phyloP scores from a whole-genome alignment of 2,329 filamentous ascomycete species.

The Aurifilum marmelostoma region DNA sequence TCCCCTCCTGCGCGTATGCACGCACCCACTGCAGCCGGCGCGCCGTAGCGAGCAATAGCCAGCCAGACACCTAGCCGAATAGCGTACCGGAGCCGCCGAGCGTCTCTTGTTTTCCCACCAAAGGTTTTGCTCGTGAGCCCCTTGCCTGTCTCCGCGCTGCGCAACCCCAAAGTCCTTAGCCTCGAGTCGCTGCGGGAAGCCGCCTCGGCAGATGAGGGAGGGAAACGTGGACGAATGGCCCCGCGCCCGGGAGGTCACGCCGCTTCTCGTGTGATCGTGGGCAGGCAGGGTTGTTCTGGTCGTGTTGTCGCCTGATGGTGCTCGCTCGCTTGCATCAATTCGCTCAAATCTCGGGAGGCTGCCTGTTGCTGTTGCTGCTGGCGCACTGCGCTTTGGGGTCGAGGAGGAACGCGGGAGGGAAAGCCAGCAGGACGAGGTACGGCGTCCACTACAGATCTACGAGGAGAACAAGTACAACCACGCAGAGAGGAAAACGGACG shows the following conservation, averaged over 20 bases:
- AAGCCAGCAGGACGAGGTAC: neutral
- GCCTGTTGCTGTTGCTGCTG: neutral
- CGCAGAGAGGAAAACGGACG: too few species aligned
- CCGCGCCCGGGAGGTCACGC: slow-evolving; percentile 18
- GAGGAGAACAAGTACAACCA: neutral
- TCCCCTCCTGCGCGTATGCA: slow-evolving; percentile 16
- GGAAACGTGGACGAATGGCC: neutral
- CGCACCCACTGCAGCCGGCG: neutral
- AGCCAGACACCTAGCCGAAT: neutral
- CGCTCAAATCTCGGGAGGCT: neutral
- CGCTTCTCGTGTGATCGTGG: slow-evolving; percentile 26
- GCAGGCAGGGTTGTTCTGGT: neutral
- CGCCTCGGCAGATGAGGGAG: slow-evolving; percentile 22
- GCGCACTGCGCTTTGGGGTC: neutral
- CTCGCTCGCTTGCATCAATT: slow-evolving; percentile 8
- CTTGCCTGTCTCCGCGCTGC: slow-evolving; percentile 15
- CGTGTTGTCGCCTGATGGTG: slow-evolving; percentile 8
- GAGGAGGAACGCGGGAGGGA: neutral
- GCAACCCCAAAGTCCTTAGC: slow-evolving; percentile 7
- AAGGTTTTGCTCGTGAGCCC: neutral
- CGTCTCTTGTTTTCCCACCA: slow-evolving; percentile 9
- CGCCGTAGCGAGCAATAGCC: neutral
- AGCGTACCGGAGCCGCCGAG: neutral
- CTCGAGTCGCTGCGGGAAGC: slow-evolving; percentile 20
- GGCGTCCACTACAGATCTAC: slow-evolving; percentile 9